Conservation (phyloP, 73 alveolate species). For the Stentor roeselii region DNA sequence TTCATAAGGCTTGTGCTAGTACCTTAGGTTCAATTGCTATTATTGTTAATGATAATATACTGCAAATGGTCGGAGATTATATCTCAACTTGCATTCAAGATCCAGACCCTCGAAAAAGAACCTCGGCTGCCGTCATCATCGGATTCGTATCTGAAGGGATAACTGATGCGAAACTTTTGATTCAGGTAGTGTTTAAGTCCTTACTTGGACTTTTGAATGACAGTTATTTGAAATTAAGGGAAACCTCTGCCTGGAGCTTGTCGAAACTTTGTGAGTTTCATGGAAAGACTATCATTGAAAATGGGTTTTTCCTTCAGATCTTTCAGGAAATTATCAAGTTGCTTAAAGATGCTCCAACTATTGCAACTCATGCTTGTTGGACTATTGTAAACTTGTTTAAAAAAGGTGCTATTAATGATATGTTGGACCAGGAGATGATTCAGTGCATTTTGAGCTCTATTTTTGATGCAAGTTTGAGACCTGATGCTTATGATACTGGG, state of each 20-base stretch:
- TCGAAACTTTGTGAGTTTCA: conserved; percentile 8
- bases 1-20: conserved; percentile 15
- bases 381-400: background rate
- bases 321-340: background rate
- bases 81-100: background rate
- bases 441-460: no score
- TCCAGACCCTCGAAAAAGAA: background rate
- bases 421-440: no score
- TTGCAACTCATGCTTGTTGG: background rate
- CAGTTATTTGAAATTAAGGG: background rate
- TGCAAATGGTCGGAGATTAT: background rate
- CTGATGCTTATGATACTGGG: no score
- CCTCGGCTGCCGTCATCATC: background rate
- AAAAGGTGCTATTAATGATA: background rate
- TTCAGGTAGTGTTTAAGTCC: background rate
- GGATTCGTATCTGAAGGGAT: background rate
- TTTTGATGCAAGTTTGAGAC: no score
- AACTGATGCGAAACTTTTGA: background rate
- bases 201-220: background rate
- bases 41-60: background rate
- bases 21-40: background rate
- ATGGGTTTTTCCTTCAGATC: background rate
- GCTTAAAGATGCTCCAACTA: background rate
- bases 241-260: conserved; percentile 7
- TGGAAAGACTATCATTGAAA: background rate